A percentile compares a stretch with the other conserved stretches of the same genome.
Conservation (phyloP, 2,329 filamentous ascomycete species). For the Blastomyces percursus region DNA sequence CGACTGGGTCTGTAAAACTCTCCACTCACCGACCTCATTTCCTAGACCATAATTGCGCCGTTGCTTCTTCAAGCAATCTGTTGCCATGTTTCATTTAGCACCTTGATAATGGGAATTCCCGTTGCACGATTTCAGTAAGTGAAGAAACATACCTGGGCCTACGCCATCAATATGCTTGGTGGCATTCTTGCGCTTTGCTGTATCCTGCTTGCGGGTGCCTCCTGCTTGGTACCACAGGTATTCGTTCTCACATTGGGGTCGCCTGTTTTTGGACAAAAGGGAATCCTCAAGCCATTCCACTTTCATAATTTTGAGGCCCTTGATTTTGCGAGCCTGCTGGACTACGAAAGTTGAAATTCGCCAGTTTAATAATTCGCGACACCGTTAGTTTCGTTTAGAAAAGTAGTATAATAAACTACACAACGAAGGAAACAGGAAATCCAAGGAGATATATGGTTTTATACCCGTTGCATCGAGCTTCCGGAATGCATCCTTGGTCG, state of each 20-base stretch:
- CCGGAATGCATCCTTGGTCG: conserved; percentile 51
- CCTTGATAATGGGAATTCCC: neutral
- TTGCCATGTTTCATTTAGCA: neutral
- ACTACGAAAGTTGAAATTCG: conserved; percentile 24
- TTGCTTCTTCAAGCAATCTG: neutral
- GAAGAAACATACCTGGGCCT: neutral
- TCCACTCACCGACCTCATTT: conserved; percentile 1
- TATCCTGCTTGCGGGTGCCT: conserved; percentile 19
- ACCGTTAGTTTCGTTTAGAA: neutral
- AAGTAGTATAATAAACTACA: neutral
- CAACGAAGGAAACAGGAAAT: neutral
- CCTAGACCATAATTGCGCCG: neutral
- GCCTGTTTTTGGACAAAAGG: conserved; percentile 23
- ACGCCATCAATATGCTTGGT: neutral
- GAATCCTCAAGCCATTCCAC: conserved; percentile 41
- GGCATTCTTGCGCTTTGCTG: conserved; percentile 18
- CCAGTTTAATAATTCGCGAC: neutral
- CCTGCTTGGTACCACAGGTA: conserved; percentile 25
- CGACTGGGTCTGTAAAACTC: neutral
- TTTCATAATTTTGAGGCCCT: conserved; percentile 34
- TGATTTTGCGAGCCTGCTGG: conserved; percentile 27
- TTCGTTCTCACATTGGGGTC: conserved; percentile 25
- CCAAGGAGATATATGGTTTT: neutral
- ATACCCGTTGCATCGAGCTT: conserved; percentile 34
- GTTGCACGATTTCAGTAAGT: too few relatives aligned